A percentile compares a stretch with the other conserved stretches of the same genome.
These are phyloP conservation scores for Tulasnella calospora DNA, from an alignment of 768 basidiomycete species.

Conservation along the genomic window DNA sequence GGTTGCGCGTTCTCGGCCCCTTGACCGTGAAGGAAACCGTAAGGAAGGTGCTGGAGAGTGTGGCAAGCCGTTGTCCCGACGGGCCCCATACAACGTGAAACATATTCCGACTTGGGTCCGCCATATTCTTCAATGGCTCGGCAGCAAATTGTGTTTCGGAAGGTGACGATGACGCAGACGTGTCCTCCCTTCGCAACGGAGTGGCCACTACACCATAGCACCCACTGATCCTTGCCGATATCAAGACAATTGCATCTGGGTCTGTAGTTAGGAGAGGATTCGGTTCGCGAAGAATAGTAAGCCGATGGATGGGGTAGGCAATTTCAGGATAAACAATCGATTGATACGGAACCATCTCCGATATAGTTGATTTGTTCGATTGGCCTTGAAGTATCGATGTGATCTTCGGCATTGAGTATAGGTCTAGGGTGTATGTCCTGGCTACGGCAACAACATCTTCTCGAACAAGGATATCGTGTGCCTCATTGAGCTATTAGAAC, in stretches of 20 bases:
- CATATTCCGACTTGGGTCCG: no score
- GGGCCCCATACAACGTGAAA: no score
- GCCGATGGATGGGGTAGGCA: background rate
- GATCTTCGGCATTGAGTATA: no score
- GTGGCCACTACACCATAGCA: background rate
- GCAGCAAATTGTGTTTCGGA: no score
- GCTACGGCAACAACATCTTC: no score
- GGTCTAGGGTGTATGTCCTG: no score
- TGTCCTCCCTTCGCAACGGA: background rate
- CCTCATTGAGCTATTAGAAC: background rate
- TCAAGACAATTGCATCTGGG: no score
- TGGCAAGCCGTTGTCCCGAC: background rate
- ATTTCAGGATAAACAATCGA: background rate
- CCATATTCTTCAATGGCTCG: no score
- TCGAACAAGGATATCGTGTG: background rate
- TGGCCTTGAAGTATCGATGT: background rate
- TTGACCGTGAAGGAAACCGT: background rate
- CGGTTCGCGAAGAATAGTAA: background rate
- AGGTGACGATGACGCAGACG: background rate
- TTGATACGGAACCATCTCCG: background rate
- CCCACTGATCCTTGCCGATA: no score
- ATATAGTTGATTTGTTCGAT: background rate
- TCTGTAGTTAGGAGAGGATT: no score
- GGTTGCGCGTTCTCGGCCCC: background rate
- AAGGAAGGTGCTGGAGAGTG: background rate